Conservation (phyloP, 495 filamentous ascomycete species). For the Diplogelasinospora grovesii region DNA sequence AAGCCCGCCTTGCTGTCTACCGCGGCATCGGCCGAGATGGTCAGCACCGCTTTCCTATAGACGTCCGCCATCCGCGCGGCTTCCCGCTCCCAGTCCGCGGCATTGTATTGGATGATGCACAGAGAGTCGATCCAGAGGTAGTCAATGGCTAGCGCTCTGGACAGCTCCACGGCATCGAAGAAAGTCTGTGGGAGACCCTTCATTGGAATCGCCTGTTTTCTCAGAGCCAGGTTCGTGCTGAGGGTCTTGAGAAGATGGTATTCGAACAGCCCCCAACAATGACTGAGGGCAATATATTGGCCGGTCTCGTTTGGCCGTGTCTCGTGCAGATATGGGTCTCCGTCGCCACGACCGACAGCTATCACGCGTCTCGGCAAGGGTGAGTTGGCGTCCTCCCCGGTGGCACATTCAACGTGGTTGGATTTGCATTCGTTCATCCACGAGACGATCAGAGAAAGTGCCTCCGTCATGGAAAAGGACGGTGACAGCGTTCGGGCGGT, state of each 20-base stretch:
- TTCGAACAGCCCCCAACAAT: background rate
- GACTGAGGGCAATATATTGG: conserved; percentile 1
- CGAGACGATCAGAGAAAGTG: background rate
- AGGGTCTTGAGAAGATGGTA: background rate
- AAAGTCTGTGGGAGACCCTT: conserved; percentile 12
- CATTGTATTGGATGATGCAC: conserved; percentile 19
- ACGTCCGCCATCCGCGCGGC: conserved; percentile 15
- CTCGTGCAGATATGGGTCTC: background rate
- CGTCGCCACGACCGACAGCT: background rate
- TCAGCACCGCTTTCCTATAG: conserved; percentile 10
- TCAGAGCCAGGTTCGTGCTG: background rate
- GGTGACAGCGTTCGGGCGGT: background rate
- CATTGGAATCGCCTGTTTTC: conserved; percentile 2
- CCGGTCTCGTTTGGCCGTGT: background rate
- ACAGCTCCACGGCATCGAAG: conserved; percentile 11
- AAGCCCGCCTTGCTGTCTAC: conserved; percentile 3
- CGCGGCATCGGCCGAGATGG: conserved; percentile 8
- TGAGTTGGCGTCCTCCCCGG: background rate
- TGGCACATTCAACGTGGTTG: background rate
- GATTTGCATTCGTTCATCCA: background rate
- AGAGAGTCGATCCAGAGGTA: conserved; percentile 26
- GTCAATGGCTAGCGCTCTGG: conserved; percentile 11
- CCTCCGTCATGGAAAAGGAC: background rate
- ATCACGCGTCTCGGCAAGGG: background rate
- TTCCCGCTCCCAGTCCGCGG: conserved; percentile 15